Base-by-base conservation (phyloP, 2,329 filamentous ascomycete species). In the Fusarium phyllophilum region DNA sequence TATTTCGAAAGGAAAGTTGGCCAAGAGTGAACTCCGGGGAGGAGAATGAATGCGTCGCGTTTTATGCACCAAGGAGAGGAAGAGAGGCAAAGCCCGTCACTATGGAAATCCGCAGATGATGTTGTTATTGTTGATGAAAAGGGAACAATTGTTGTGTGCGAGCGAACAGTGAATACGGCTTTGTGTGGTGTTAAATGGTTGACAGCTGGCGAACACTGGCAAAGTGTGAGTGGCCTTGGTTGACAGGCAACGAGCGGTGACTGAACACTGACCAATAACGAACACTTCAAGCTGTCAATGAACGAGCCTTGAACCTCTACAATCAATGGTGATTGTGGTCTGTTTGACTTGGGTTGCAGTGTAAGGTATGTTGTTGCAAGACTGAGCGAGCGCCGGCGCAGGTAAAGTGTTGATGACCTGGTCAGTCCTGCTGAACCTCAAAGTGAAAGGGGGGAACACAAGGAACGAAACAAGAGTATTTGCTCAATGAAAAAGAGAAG, bases 341-440 rank as follows among this genome's bases (percentile, higher is more conserved):
- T 65, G 46, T 62, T 51, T 48, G 62, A 24, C 31, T 72, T 33
- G 17, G 29, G 22, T 33, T 55, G 46, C 52, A 48, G 33, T 68
- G 33, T 68, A 31, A 48, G 26, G 26, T 29, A 39, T 68, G 48
- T 55, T 49, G 48, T 29, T 59, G 57, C 44, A 45, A 55, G 71
- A 66, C 52, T 69, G 56, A 51, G 48, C 61, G 70, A 70, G 61
- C 59, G 58, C 75, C 73, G 60, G 73, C 72, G 75, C 61, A 66
- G 60, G 62, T 62, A 55, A 65, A 42, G 70, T 65, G 51, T 65
- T 70, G 59, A 46, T 54, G n/a, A 57, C 64, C 46, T 67, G 72
- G 67, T 72, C 76, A 78, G 77, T 77, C 76, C 77, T 56, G 77
- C 77, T 78, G 77, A 77, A 58, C 58, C 70, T 72, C 64, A 70